A percentile compares a stretch with the other conserved stretches of the same genome.
Evolutionary conservation across 2,329 filamentous ascomycete genomes (phyloP).

Genomic region (Penicillium sp.): DNA sequence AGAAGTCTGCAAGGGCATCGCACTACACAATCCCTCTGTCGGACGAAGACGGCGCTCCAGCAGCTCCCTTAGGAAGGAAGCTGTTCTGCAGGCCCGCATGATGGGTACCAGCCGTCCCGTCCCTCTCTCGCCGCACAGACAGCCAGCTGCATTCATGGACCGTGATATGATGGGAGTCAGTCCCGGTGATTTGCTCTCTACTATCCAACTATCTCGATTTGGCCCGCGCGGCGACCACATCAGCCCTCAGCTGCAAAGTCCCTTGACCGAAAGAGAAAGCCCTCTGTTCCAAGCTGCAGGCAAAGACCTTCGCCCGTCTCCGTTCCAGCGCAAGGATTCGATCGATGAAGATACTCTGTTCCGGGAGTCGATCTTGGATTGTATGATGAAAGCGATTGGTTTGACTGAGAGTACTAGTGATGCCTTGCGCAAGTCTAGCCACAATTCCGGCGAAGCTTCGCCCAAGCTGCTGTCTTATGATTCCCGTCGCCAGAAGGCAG

Average conservation of each 20-base stretch:
- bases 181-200: conserved; percentile 80
- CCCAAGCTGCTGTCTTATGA: conserved; percentile 86
- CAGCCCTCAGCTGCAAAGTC: conserved; percentile 43
- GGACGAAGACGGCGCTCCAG: conserved; percentile 74
- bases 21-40: conserved; percentile 79
- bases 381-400: conserved; percentile 93
- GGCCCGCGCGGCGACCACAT: conserved; percentile 57
- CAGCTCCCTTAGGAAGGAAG: conserved; percentile 78
- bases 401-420: conserved; percentile 70
- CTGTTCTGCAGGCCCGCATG: conserved; percentile 70
- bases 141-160: conserved; percentile 35
- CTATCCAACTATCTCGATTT: conserved; percentile 72
- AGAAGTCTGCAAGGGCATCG: conserved; percentile 89
- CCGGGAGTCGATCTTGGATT: conserved; percentile 86
- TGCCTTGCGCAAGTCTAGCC: conserved; percentile 65
- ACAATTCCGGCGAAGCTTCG: conserved; percentile 79
- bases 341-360: conserved; percentile 89
- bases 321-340: conserved; percentile 75
- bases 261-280: conserved; percentile 53
- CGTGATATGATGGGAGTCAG: conserved; percentile 58
- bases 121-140: conserved; percentile 24
- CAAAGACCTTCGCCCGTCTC: conserved; percentile 36
- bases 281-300: conserved; percentile 41
- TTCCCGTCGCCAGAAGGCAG: conserved; percentile 75
- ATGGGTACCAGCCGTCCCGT: conserved; percentile 49